These are phyloP conservation scores for Hypoxylon trugodes DNA, from an alignment of 495 filamentous ascomycete species.

Conservation along the genomic window DNA sequence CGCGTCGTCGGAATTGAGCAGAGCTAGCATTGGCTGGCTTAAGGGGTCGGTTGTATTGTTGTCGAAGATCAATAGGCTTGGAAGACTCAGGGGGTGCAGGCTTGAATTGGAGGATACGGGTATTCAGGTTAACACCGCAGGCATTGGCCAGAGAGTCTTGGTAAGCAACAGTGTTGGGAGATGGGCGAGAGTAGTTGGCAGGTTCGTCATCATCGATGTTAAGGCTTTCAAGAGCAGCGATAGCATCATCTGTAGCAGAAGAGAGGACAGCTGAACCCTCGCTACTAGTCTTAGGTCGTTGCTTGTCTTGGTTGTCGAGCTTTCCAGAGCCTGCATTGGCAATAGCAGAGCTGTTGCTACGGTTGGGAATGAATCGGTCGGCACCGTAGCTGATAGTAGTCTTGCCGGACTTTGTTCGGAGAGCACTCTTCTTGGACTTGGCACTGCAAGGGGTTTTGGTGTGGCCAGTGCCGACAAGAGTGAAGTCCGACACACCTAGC, in stretches of 20 bases:
- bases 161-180: conserved; percentile 88
- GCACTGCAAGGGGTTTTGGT: conserved; percentile 75
- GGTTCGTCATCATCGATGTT: conserved; percentile 67
- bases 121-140: conserved; percentile 91
- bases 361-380: conserved; percentile 98
- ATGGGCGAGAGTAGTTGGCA: conserved; percentile 73
- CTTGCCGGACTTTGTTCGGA: conserved; percentile 74
- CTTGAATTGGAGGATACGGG: conserved; percentile 98
- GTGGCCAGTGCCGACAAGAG: conserved; percentile 80
- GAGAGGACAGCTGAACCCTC: conserved; percentile 78
- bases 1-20: conserved; percentile 86
- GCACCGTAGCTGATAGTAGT: conserved; percentile 83
- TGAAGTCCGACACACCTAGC: conserved; percentile 91
- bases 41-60: conserved; percentile 97
- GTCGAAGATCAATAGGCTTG: conserved; percentile 95
- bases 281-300: conserved; percentile 71
- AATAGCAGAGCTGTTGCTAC: conserved; percentile 86
- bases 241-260: conserved; percentile 77
- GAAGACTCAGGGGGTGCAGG: conserved; percentile 94
- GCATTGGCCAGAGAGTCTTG: conserved; percentile 90
- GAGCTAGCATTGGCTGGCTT: conserved; percentile 75
- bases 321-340: conserved; percentile 82
- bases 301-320: conserved; percentile 69
- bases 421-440: conserved; percentile 67
- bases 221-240: conserved; percentile 79